Evolutionary conservation across 805 yeast species (phyloP).

Genomic region (Sungouiozyma intestinalis): DNA sequence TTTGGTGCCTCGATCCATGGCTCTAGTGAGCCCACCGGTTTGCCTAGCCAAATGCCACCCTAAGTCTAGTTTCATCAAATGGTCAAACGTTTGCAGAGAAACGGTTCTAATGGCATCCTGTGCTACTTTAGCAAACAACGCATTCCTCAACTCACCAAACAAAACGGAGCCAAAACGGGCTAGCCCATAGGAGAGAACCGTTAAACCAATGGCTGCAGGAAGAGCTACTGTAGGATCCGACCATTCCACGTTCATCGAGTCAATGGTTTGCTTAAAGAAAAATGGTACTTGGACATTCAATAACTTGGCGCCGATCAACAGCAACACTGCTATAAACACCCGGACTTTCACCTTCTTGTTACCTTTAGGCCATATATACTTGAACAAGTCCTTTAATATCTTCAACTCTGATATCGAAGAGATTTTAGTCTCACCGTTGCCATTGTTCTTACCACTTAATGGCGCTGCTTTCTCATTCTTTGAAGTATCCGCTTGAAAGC

Average conservation of each 20-base stretch:
- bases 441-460: not conserved
- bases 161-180: slow-evolving; percentile 91
- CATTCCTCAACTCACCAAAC: slow-evolving; percentile 90
- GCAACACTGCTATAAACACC: slow-evolving; percentile 62
- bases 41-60: slow-evolving; percentile 85
- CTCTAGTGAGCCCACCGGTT: slow-evolving; percentile 93
- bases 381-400: slow-evolving; percentile 53
- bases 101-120: slow-evolving; percentile 88
- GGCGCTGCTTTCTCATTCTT: not conserved
- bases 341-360: slow-evolving; percentile 57
- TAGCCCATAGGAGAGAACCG: slow-evolving; percentile 79
- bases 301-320: slow-evolving; percentile 71
- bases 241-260: slow-evolving; percentile 91
- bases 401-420: slow-evolving; percentile 32
- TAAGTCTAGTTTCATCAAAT: slow-evolving; percentile 72
- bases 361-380: slow-evolving; percentile 75
- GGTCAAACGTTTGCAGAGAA: slow-evolving; percentile 78
- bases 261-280: slow-evolving; percentile 79
- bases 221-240: slow-evolving; percentile 50
- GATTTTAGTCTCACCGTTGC: slow-evolving; percentile 4
- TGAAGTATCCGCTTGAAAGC: not conserved
- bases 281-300: slow-evolving; percentile 94
- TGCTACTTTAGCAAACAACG: slow-evolving; percentile 90
- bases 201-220: slow-evolving; percentile 43
- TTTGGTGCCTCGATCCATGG: slow-evolving; percentile 95